Base-by-base conservation (phyloP, 2,329 filamentous ascomycete species). In the Calonectria ilicicola region DNA sequence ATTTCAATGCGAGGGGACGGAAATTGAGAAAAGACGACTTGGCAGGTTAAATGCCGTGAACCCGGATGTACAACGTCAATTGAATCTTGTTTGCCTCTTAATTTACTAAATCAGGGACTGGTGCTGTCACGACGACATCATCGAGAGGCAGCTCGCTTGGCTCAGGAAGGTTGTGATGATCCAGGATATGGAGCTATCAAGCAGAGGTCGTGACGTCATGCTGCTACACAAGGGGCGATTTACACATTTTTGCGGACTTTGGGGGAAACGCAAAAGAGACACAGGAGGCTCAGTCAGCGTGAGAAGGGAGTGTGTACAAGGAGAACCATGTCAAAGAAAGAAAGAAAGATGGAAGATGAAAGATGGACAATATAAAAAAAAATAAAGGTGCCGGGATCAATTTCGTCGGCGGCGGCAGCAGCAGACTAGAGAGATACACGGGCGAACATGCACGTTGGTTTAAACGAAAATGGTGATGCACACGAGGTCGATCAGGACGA, bases 131-230 rank as follows among this genome's bases (percentile, higher is more conserved):
- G 65, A 65, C 73, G 69, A 76, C 76, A 80, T 79, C 75, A 78
- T 79, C 74, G 53, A n/a, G 35, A 71, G 69, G 72, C 76, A 60
- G 32, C 29, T 49, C 66, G 26, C 49, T 47, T 70, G 63, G 35
- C 66, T 62, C 21, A 56, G 53, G 19, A 23, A 29, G 40, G 67
- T 35, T 62, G 53, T 15, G 42, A 62, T 26, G 65, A 51, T 65
- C 19, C 67, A 68, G 56, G 71, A 69, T 65, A 70, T 60, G 58
- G 67, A 74, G 70, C 58, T 70, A 32, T 40, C 44, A n/a, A 74
- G 69, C 32, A 67, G 58, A 63, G 69, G 64, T 73, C 72, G 75
- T 79, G 77, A 79, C 77, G 77, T 79, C 77, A 79, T 78, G 75
- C 51, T 65, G 56, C 60, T 63, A 72, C 67, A 68, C 69, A 53